These are phyloP conservation scores for Globisporangium okanoganense DNA, from an alignment of 352 stramenopile genomes.

Conservation along the genomic window DNA sequence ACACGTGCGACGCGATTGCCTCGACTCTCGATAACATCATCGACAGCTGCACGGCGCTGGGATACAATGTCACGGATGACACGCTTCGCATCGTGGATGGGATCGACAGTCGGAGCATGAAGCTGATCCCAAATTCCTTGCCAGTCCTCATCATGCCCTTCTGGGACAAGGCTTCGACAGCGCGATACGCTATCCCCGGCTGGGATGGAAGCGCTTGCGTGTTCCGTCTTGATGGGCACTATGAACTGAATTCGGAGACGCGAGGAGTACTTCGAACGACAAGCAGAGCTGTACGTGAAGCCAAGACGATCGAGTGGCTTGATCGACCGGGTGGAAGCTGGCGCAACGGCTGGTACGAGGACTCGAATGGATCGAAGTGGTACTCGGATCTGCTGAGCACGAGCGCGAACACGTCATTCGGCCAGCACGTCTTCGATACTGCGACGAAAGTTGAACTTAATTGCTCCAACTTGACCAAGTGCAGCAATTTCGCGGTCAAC, in stretches of 20 bases:
- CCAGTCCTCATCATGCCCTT: constrained; percentile 27
- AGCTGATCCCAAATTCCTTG: constrained; percentile 19
- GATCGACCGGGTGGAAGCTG: constrained; percentile 9
- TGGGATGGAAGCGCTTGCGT: constrained; percentile 27
- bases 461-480: constrained; percentile 8
- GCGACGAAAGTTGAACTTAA: constrained; percentile 13
- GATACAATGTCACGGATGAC: constrained; percentile 27
- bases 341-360: constrained; percentile 32
- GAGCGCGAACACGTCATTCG: constrained; percentile 4
- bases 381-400: constrained; percentile 26
- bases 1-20: constrained; percentile 18
- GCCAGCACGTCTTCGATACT: constrained; percentile 21
- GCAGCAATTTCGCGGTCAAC: not conserved
- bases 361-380: constrained; percentile 18
- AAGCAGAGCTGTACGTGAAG: constrained; percentile 11
- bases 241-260: constrained; percentile 9
- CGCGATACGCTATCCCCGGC: constrained; percentile 20
- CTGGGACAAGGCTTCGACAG: constrained; percentile 14
- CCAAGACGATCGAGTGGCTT: constrained; percentile 15
- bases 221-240: constrained; percentile 21
- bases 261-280: constrained; percentile 14
- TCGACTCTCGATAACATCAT: constrained; percentile 24
- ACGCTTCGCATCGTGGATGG: constrained; percentile 25
- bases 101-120: constrained; percentile 4
- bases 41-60: constrained; percentile 21